Base-by-base conservation (phyloP, 148 eudicot genomes). In the Rhododendron henanense region DNA sequence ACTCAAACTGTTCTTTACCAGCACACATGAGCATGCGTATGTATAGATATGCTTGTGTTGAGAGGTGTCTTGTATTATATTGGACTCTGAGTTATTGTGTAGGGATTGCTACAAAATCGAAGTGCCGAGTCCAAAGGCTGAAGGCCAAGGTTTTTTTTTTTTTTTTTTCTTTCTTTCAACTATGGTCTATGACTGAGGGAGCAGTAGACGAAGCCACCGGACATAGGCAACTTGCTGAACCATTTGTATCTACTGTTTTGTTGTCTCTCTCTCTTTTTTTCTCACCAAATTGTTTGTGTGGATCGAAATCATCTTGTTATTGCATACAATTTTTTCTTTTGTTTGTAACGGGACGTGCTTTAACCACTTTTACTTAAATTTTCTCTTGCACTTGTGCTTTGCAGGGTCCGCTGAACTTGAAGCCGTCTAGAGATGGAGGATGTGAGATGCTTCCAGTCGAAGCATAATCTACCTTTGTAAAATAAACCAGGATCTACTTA, bases 331-430 rank as follows among this genome's bases (percentile, higher is more conserved):
- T 73, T 33, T 14, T 73, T 15, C 18, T 33, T 28, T 11, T 73
- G 14, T 73, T 73, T 14, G 41, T 65, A n/a, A 65, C 73, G 4
- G 73, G 33, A n/a, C 33, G 11, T 28, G 21, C 5, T 0, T 33
- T 28, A 11, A 4, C 19, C 19, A 73, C 44, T 73, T 73, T 33
- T 33, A 33, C 23, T 0, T 75, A 6, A 37, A 2, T 37, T 75
- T n/a, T 47, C 39, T 4, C 25, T 63, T 63, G 28, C 6, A n/a
- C 8, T 45, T 83, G 13, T 45, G 41, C 13, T 50, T 74, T 84
- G 85, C 80, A 84, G 85, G 65, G 51, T 84, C 48, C 23, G 21
- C 18, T 84, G 67, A 84, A 48, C 16, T 75, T 50, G 85, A 16
- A 48, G 69, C 41, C 35, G 65, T 21, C 11, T 37, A 45, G 14